phyloP scores from a whole-genome alignment of 805 yeast genomes.

The Candida sithepensis region DNA sequence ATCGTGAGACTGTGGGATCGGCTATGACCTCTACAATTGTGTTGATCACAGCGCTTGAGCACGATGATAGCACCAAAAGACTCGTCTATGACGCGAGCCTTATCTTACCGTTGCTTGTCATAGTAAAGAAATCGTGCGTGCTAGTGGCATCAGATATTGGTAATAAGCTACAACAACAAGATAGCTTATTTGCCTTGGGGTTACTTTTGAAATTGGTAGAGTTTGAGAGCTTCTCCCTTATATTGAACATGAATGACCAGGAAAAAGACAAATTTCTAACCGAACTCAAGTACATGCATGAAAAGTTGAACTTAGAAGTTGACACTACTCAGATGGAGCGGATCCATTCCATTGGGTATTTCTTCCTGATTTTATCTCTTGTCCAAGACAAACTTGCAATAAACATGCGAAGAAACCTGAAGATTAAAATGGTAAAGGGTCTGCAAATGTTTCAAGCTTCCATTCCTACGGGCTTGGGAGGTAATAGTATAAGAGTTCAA shows the following conservation, averaged over 20 bases:
- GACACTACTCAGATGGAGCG: slow-evolving; percentile 7
- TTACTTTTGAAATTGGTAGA: slow-evolving; percentile 13
- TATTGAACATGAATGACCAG: neutral
- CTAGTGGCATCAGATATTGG: slow-evolving; percentile 5
- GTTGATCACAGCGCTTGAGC: slow-evolving; percentile 5
- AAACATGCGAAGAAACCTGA: neutral
- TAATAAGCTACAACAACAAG: slow-evolving; percentile 3
- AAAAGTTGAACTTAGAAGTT: slow-evolving; percentile 5
- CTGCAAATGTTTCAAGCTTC: slow-evolving; percentile 10
- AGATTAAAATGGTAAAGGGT: slow-evolving; percentile 7
- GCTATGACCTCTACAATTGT: slow-evolving; percentile 12
- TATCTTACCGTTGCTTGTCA: slow-evolving; percentile 7
- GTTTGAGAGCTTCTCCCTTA: neutral
- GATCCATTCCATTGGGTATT: slow-evolving; percentile 26
- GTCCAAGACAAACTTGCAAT: neutral
- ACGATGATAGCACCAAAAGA: neutral
- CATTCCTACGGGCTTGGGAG: slow-evolving; percentile 6
- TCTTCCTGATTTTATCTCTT: slow-evolving; percentile 19
- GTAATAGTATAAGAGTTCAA: slow-evolving; percentile 8
- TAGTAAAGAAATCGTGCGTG: slow-evolving; percentile 10
- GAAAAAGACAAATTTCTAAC: neutral
- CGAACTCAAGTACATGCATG: slow-evolving; percentile 4
- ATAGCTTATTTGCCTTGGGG: slow-evolving; percentile 20
- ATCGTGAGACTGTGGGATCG: slow-evolving; percentile 3
- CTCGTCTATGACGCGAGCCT: slow-evolving; percentile 5